phyloP scores from a whole-genome alignment of 75 land plant species.

The Azolla pinnata region DNA sequence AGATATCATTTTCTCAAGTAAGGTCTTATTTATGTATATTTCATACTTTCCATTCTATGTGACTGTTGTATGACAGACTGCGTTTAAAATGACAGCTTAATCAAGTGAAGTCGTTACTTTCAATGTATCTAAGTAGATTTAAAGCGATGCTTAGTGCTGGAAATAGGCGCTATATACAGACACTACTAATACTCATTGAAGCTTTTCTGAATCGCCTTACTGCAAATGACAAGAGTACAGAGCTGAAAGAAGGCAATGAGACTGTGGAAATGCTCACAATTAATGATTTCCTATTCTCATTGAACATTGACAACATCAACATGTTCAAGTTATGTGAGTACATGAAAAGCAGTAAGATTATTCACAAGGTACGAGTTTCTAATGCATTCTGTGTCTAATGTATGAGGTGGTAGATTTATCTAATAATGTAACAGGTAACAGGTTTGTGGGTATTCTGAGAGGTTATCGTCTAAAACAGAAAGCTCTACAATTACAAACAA shows the following conservation, averaged over 20 bases:
- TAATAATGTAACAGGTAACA: conserved; percentile 13
- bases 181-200: conserved; percentile 51
- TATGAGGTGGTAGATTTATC: background rate
- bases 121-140: conserved; percentile 55
- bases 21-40: no score
- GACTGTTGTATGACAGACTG: no score
- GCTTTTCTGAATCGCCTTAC: conserved; percentile 39
- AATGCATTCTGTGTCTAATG: no score
- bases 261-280: conserved; percentile 48
- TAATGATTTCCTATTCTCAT: conserved; percentile 84
- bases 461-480: conserved; percentile 14
- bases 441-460: conserved; percentile 85
- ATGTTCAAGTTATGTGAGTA: conserved; percentile 65
- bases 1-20: conserved; percentile 66
- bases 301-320: conserved; percentile 93
- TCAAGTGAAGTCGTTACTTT: conserved; percentile 43
- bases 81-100: conserved; percentile 73
- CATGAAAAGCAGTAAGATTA: conserved; percentile 83
- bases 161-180: conserved; percentile 88
- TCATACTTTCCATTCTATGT: no score
- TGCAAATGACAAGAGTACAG: background rate
- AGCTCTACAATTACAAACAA: conserved; percentile 5
- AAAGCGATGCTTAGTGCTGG: conserved; percentile 59
- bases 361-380: conserved; percentile 88
- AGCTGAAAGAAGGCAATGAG: conserved; percentile 7